phyloP scores from a whole-genome alignment of 768 basidiomycete genomes.

The Floccularia luteovirens region DNA sequence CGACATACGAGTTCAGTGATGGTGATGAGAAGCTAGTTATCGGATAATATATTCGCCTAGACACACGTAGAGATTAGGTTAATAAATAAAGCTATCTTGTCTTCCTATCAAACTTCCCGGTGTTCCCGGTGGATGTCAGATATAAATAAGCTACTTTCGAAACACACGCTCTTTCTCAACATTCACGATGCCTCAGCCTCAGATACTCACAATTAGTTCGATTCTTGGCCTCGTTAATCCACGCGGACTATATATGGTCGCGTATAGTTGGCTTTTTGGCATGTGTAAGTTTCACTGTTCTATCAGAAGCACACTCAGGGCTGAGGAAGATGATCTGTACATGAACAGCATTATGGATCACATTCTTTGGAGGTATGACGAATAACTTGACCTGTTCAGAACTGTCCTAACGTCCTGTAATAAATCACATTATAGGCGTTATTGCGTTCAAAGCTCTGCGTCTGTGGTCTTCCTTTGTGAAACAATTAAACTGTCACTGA shows the following conservation, averaged over 20 bases:
- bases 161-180: too few relatives aligned
- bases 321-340: neutral
- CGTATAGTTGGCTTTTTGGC: slow-evolving; percentile 60
- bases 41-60: slow-evolving; percentile 43
- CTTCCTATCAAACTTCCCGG: too few relatives aligned
- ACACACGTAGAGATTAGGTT: slow-evolving; percentile 2
- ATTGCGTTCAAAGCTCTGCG: slow-evolving; percentile 57
- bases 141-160: too few relatives aligned
- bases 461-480: slow-evolving; percentile 19
- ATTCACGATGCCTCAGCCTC: slow-evolving; percentile 21
- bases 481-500: slow-evolving; percentile 2
- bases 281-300: slow-evolving; percentile 44
- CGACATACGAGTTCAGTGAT: slow-evolving; percentile 82
- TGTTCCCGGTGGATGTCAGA: too few relatives aligned
- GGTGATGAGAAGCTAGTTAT: slow-evolving; percentile 81
- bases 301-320: neutral
- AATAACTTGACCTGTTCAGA: neutral
- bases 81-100: too few relatives aligned
- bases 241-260: slow-evolving; percentile 40
- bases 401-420: neutral
- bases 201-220: slow-evolving; percentile 26
- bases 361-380: slow-evolving; percentile 62
- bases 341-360: slow-evolving; percentile 45
- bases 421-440: slow-evolving; percentile 27
- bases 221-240: slow-evolving; percentile 24